phyloP scores from a whole-genome alignment of 257 asterid species.

The Penstemon eatonii region DNA sequence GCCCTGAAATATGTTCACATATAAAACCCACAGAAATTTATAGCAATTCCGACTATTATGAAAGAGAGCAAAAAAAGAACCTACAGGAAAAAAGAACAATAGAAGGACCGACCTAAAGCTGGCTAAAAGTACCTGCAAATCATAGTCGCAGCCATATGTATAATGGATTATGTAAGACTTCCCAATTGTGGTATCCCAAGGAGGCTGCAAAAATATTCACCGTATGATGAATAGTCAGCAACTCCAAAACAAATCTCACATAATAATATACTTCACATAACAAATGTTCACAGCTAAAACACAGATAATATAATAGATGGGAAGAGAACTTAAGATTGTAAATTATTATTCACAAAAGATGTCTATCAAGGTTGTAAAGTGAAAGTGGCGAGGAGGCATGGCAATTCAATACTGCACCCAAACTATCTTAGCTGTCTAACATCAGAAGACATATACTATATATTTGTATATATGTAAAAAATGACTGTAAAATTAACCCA shows the following conservation, averaged over 20 bases:
- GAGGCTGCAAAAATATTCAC: conserved; percentile 64
- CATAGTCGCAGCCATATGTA: conserved; percentile 93
- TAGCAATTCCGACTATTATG: not conserved
- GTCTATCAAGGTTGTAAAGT: conserved; percentile 12
- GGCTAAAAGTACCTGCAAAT: conserved; percentile 59
- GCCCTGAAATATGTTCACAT: conserved; percentile 46
- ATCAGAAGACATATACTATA: not conserved
- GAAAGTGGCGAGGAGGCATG: not conserved
- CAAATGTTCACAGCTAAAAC: not conserved
- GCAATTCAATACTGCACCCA: not conserved
- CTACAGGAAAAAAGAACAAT: not conserved
- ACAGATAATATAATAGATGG: not conserved
- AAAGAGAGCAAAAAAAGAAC: not conserved
- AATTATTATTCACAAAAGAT: not conserved
- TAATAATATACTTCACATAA: not conserved
- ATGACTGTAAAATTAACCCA: conserved; percentile 11
- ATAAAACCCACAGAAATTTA: no score
- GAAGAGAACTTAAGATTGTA: not conserved
- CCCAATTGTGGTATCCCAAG: conserved; percentile 80
- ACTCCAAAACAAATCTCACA: conserved; percentile 6
- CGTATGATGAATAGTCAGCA: conserved; percentile 15
- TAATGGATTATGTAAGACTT: conserved; percentile 82
- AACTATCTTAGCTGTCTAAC: conserved; percentile 8
- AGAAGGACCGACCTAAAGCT: not conserved
- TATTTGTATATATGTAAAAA: not conserved